phyloP scores from a whole-genome alignment of 2,329 filamentous ascomycete species.

The Pseudogymnoascus sp. region DNA sequence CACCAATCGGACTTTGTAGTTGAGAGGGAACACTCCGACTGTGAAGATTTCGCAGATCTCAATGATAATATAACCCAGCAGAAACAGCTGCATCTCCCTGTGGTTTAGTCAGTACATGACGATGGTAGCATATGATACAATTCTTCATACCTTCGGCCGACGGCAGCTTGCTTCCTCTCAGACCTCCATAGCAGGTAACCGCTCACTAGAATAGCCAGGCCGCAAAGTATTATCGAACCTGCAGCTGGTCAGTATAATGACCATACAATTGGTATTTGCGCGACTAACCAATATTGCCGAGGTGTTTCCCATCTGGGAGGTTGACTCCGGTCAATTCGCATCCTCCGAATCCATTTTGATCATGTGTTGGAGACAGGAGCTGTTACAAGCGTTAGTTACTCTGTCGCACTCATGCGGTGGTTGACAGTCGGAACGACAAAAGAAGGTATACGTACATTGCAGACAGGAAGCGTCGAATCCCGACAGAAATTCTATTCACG shows the following conservation, averaged over 20 bases:
- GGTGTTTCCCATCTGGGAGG: constrained; percentile 53
- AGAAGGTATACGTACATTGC: constrained; percentile 59
- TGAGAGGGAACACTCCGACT: constrained; percentile 77
- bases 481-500: constrained; percentile 64
- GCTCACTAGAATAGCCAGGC: constrained; percentile 62
- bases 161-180: constrained; percentile 84
- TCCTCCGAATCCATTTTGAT: constrained; percentile 54
- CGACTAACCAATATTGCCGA: constrained; percentile 74
- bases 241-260: constrained; percentile 25
- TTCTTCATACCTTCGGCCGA: constrained; percentile 69
- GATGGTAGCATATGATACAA: not conserved
- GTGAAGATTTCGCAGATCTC: constrained; percentile 96
- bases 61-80: constrained; percentile 76
- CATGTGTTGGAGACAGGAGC: constrained; percentile 56
- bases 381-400: constrained; percentile 28
- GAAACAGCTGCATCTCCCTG: constrained; percentile 91
- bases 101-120: constrained; percentile 33
- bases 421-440: not conserved
- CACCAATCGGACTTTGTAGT: constrained; percentile 62
- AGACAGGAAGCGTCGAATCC: constrained; percentile 74
- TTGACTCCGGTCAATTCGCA: constrained; percentile 71
- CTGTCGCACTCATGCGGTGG: not conserved
- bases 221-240: constrained; percentile 84
- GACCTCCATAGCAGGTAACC: constrained; percentile 67
- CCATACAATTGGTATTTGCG: not conserved